Evolutionary conservation across 176 grass and related monocot genomes (phyloP), one percentile per base, ranked within the genome.

Genomic region (Carex myosuroides): DNA sequence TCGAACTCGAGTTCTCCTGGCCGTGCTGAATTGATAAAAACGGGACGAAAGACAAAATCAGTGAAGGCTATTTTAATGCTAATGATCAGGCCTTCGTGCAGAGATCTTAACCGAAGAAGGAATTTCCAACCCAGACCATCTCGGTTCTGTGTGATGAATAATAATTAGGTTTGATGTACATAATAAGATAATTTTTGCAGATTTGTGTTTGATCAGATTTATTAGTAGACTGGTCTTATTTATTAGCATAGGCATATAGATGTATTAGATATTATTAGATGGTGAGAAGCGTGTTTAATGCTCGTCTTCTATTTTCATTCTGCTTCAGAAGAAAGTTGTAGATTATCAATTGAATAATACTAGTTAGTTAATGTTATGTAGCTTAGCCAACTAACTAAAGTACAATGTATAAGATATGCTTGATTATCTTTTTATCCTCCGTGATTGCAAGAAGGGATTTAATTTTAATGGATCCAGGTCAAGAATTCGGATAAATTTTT

Each of bases 81-180:
- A 76, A 89, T 66, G 55, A 85, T 94, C 64, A 83, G 30, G 50
- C 83, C 85, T 39, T 76, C 90, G 29, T 75, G 73, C 22, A 70
- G 84, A 83, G 88, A 86, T 84, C 87, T 83, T 24, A 69, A 84
- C 10, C 70, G 80, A 26, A 72, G 79, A 72, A 81, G 69, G 30
- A 89, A 92, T 57, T 94, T 94, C 86, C 87, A 83, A 70, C 92
- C 94, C 0, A 84, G 66, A 24, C 94, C 90, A 0, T 94, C 92
- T 14, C 88, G 92, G 80, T 85, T 97, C 3, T 82, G 86, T 54
- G 55, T 88, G 82, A 82, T 88, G 87, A 87, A 75, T 71, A 64
- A 66, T 54, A 50, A 20, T 18, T 64, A 67, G 80, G 22, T 83
- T 83, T 33, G 62, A 55, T 83, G 62, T 37, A 83, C 6, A 86